These are phyloP conservation scores for Trichoderma simmonsii DNA, from an alignment of 2,329 filamentous ascomycete genomes.

Conservation along the genomic window DNA sequence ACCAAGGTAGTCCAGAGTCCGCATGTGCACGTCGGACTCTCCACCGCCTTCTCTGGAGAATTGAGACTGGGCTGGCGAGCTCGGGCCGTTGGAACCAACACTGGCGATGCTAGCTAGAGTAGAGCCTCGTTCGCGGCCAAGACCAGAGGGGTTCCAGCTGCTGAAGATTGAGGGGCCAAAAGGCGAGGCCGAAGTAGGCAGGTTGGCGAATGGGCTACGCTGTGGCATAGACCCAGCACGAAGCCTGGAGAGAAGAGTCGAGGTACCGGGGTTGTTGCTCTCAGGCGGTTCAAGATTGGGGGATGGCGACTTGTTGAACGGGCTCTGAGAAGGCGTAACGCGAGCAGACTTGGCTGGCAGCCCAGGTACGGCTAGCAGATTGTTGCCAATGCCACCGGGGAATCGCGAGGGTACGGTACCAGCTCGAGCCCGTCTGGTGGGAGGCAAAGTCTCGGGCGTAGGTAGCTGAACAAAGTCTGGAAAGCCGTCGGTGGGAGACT, in stretches of 20 bases:
- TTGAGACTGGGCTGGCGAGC: conserved; percentile 80
- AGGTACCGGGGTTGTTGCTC: conserved; percentile 48
- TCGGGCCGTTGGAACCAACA: conserved; percentile 84
- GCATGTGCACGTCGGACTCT: conserved; percentile 82
- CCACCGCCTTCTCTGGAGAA: conserved; percentile 81
- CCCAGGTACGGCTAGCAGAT: conserved; percentile 53
- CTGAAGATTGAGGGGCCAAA: conserved; percentile 91
- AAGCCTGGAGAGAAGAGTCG: conserved; percentile 76
- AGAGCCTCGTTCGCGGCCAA: conserved; percentile 75
- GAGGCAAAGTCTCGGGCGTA: conserved; percentile 61
- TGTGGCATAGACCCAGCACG: conserved; percentile 94
- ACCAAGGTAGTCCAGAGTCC: conserved; percentile 92
- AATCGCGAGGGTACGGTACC: conserved; percentile 96
- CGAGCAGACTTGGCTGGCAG: conserved; percentile 74
- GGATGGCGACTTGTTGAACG: conserved; percentile 68
- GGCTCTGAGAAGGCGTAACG: conserved; percentile 81
- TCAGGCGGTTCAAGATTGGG: conserved; percentile 51
- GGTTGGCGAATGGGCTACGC: conserved; percentile 64
- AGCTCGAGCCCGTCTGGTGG: conserved; percentile 77
- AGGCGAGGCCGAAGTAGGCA: conserved; percentile 57
- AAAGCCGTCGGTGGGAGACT: conserved; percentile 94
- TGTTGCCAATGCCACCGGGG: conserved; percentile 64
- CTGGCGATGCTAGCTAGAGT: conserved; percentile 81
- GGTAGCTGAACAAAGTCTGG: conserved; percentile 79
- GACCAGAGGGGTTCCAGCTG: conserved; percentile 68